Base-by-base conservation (phyloP, 1,139 yeast genomes). In the Candida pseudoviswanathii region DNA sequence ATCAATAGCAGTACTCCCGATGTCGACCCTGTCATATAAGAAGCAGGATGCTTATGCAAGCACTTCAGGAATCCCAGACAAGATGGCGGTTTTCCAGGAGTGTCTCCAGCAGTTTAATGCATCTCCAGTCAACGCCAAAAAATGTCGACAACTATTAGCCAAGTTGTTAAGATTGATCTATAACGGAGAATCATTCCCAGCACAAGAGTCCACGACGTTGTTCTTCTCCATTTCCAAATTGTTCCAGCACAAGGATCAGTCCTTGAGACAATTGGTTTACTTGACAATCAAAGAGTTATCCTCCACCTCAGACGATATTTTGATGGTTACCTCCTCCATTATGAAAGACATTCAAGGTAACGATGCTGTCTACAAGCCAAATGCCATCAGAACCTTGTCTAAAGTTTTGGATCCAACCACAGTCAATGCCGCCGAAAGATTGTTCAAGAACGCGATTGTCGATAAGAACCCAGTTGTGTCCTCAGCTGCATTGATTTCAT, bases 261-360 rank as follows among this genome's bases (percentile, higher is more conserved):
- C 96, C 1, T 81, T 94, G 65, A 86, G 99, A 68, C 99, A 94
- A 71, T 81, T 89, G 77, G 97, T 92, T 31, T 94, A 94, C 65
- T 77, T 94, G 66, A 92, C 97, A 21, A 91, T 92, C 67, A 94
- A 94, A 73, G 98, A 92, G 67, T 80, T 94, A 55, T 82, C 94
- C 41, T 72, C 85, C 16, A 82, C 88, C 50, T 90, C 97, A 16
- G 91, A 90, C 60, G 97, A 94, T 70, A 90, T 90, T 49, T 82
- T 94, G 69, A 95, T 94, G 98, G 97, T 94, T 32, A 94, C 99
- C 31, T 89, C 97, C 5, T 89, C 97, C 22, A 92, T 94, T 63
- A 95, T 94, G 97, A 92, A 92, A 73, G 99, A 94, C 71, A 89
- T 94, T 52, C 97, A 95, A 71, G 85, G 86, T 53, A 92, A 92